Base-by-base conservation (phyloP, 2,329 filamentous ascomycete species). In the Cadophora sp. region DNA sequence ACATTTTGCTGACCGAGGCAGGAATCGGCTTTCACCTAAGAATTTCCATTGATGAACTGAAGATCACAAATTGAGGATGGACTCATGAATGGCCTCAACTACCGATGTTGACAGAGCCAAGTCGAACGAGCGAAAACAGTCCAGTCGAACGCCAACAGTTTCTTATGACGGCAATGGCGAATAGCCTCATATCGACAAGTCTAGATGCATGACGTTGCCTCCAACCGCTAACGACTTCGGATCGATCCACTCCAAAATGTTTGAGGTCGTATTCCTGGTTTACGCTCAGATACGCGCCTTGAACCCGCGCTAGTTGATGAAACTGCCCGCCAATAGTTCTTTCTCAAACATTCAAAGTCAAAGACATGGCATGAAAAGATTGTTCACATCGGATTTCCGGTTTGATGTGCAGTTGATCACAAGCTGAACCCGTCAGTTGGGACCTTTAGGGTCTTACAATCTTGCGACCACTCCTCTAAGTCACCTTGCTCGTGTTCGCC, bases 261-360 rank as follows among this genome's bases (percentile, higher is more conserved):
- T 40, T 59, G 37, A 26, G 9, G 56, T 11, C 34, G 56, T 59
- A 12, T 40, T 43, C 56, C 22, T 59, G 34, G 56, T 9, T 22
- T 58, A 24, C 56, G 56, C 56, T 43, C 56, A 59, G 31, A 40
- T 59, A 12, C 22, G 56, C 55, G 56, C 55, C 29, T 22, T 37
- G 56, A 59, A 11, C 53, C 37, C 19, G 34, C 11, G 12, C 31
- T 3, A 43, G 8, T 27, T 14, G 31, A 24, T 59, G 56, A 59
- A 59, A 59, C 56, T 59, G 40, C 11, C 56, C 34, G 34, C 31
- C 12, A 43, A 59, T n/a, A 43, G 11, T 34, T 40, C 34, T 19
- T 59, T 14, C 34, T 24, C 24, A 37, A 34, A 40, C 34, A 59
- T 22, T 16, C 16, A n/a, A 53, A 53, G 29, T 34, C 53, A 34